Evolutionary conservation across 495 filamentous ascomycete species (phyloP).

Genomic region (Podospora australis): DNA sequence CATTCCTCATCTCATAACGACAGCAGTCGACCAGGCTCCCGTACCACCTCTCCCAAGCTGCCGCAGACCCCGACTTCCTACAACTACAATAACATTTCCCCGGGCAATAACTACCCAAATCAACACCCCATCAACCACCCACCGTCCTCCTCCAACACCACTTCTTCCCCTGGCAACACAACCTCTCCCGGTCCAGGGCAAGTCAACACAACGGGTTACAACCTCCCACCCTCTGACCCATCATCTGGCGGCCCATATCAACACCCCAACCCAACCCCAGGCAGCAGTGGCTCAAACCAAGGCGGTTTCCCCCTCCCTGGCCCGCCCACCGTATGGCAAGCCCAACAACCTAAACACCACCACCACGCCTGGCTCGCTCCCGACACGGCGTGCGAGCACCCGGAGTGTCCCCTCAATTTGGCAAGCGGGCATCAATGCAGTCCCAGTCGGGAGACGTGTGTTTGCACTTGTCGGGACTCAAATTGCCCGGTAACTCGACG

Average conservation of each 20-base stretch:
- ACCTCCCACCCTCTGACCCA: background rate
- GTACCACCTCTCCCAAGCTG: background rate
- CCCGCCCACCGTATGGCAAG: background rate
- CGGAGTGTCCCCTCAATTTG: conserved; percentile 10
- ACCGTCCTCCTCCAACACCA: background rate
- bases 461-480: no score
- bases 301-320: conserved; percentile 13
- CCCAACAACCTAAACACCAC: conserved; percentile 9
- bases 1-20: background rate
- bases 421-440: no score
- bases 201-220: background rate
- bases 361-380: conserved; percentile 18
- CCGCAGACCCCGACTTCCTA: background rate
- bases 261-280: background rate
- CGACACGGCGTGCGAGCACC: conserved; percentile 13
- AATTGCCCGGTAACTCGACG: no score
- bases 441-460: no score
- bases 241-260: background rate
- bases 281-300: no score
- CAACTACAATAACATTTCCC: background rate
- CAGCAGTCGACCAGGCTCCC: background rate
- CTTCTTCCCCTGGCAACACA: background rate
- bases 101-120: background rate
- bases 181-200: background rate
- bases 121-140: background rate